A percentile compares a stretch with the other conserved stretches of the same genome.
These are phyloP conservation scores for Aspergillus pseudoterreus DNA, from an alignment of 2,329 filamentous ascomycete species.

Conservation along the genomic window DNA sequence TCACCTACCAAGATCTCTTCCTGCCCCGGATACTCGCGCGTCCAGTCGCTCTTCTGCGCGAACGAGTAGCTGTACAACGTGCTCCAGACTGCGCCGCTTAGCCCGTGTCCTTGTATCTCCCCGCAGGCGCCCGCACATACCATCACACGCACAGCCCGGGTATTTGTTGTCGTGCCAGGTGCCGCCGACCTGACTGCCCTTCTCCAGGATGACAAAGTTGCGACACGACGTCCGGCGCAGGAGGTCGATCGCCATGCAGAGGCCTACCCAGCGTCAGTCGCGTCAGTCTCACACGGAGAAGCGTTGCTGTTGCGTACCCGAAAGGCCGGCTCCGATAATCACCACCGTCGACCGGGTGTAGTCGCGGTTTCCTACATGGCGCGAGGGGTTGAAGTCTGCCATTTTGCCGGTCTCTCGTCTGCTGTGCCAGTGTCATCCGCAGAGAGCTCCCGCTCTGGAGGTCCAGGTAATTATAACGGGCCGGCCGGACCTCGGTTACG, in stretches of 20 bases:
- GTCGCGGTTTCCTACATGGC: slow-evolving; percentile 44
- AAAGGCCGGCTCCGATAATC: slow-evolving; percentile 56
- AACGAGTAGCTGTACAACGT: slow-evolving; percentile 60
- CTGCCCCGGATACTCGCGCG: slow-evolving; percentile 56
- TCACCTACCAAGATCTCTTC: slow-evolving; percentile 52
- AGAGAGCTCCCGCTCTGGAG: not conserved
- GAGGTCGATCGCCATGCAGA: slow-evolving; percentile 57
- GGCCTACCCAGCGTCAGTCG: slow-evolving; percentile 29
- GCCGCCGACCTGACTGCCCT: slow-evolving; percentile 51
- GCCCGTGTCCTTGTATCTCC: too few species aligned
- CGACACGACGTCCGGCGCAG: slow-evolving; percentile 44
- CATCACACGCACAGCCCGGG: slow-evolving; percentile 54
- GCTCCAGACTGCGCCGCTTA: slow-evolving; percentile 43
- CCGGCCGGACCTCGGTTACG: not conserved
- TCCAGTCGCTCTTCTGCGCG: slow-evolving; percentile 58
- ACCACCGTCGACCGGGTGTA: slow-evolving; percentile 53
- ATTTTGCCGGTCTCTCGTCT: not conserved
- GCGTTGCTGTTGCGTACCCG: slow-evolving; percentile 34
- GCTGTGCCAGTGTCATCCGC: not conserved
- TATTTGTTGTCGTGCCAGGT: slow-evolving; percentile 57
- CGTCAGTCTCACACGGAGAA: not conserved
- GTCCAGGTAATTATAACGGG: not conserved
- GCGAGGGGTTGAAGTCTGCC: not conserved
- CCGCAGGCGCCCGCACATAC: slow-evolving; percentile 18
- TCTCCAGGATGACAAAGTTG: slow-evolving; percentile 57